Evolutionary conservation across 495 filamentous ascomycete species (phyloP).

Genomic region (Penicillium paxilli): DNA sequence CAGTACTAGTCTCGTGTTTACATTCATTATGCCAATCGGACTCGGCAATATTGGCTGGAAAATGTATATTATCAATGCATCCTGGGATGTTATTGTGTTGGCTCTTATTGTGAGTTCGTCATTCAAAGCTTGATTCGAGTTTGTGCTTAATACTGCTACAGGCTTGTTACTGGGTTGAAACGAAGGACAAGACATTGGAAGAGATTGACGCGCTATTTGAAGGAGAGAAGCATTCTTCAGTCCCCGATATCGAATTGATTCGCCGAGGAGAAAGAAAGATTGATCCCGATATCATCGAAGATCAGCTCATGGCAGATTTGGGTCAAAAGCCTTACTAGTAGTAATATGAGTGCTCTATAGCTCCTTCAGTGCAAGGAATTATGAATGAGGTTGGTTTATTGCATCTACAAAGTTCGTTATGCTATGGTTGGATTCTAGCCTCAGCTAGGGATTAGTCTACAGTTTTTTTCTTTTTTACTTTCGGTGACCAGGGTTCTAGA

Average conservation of each 20-base stretch:
- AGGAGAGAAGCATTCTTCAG: conserved; percentile 43
- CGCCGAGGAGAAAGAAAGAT: conserved; percentile 28
- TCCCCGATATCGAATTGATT: conserved; percentile 42
- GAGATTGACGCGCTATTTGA: conserved; percentile 48
- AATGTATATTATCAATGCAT: conserved; percentile 27
- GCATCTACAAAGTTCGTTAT: too few species aligned
- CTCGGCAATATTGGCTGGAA: conserved; percentile 31
- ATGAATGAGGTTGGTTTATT: too few species aligned
- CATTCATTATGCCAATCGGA: conserved; percentile 53
- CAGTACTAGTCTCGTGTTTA: conserved; percentile 36
- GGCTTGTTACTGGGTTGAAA: conserved; percentile 45
- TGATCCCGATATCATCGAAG: conserved; percentile 11
- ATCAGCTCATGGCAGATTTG: conserved; percentile 10
- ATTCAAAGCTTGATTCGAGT: neutral
- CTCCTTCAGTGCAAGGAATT: neutral
- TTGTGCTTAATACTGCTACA: neutral
- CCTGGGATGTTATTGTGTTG: conserved; percentile 23
- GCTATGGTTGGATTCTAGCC: too few species aligned
- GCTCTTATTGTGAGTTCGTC: conserved; percentile 19
- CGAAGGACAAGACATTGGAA: conserved; percentile 56
- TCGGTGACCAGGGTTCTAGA: too few species aligned
- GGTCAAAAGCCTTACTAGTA: neutral
- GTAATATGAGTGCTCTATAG: neutral
- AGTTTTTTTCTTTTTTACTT: too few species aligned
- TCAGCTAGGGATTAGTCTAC: too few species aligned